Evolutionary conservation across 495 filamentous ascomycete species (phyloP).

Genomic region (Copromyces sp.): DNA sequence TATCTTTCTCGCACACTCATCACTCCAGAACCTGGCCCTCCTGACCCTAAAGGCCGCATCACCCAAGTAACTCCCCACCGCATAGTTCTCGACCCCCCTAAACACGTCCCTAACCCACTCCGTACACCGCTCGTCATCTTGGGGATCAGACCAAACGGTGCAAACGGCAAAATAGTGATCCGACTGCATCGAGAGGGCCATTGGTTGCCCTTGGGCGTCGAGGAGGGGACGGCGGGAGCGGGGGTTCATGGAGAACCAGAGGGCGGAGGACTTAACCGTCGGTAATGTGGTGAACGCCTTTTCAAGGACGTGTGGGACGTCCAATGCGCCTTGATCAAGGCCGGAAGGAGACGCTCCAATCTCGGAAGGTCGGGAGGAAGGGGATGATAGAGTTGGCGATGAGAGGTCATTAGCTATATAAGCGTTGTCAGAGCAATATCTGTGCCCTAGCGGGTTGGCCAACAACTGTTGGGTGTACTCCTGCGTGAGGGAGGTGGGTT

Average conservation of each 20-base stretch:
- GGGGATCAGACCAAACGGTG: conserved; percentile 36
- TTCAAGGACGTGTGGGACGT: conserved; percentile 29
- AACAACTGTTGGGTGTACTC: conserved; percentile 31
- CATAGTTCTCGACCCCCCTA: conserved; percentile 23
- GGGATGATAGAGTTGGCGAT: conserved; percentile 12
- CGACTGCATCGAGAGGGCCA: conserved; percentile 42
- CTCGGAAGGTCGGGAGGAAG: not conserved
- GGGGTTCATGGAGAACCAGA: conserved; percentile 43
- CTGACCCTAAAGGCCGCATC: conserved; percentile 41
- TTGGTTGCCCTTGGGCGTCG: conserved; percentile 19
- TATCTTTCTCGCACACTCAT: conserved; percentile 22
- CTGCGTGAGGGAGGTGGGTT: conserved; percentile 28
- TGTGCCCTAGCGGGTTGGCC: conserved; percentile 33
- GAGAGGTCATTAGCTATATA: conserved; percentile 30
- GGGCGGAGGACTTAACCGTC: conserved; percentile 25
- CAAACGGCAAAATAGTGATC: conserved; percentile 48
- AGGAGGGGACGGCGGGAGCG: conserved; percentile 23
- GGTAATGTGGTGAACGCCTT: conserved; percentile 36
- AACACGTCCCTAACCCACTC: conserved; percentile 34
- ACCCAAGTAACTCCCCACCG: conserved; percentile 40
- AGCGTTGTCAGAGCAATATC: conserved; percentile 41
- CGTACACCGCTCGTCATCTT: conserved; percentile 31
- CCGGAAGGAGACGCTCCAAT: not conserved
- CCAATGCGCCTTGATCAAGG: not conserved
- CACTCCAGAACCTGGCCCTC: conserved; percentile 36